These are phyloP conservation scores for Ascochyta clinopodiicola DNA, from an alignment of 2,329 filamentous ascomycete genomes.

Conservation along the genomic window DNA sequence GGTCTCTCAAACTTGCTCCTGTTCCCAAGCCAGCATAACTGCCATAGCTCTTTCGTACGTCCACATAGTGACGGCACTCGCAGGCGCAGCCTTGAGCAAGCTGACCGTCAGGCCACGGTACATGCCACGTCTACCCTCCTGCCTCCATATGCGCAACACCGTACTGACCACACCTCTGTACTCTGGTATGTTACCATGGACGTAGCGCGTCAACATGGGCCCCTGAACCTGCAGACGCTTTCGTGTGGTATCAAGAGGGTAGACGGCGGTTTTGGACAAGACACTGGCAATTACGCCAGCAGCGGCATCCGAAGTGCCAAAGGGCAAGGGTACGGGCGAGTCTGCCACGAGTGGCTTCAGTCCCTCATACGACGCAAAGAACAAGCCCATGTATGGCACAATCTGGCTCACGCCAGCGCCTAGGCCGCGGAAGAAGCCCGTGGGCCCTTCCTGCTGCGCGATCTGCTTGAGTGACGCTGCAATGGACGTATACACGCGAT, in stretches of 20 bases:
- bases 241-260: constrained; percentile 88
- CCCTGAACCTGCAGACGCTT: constrained; percentile 97
- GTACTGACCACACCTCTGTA: constrained; percentile 73
- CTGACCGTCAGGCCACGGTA: constrained; percentile 90
- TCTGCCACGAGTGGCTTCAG: constrained; percentile 58
- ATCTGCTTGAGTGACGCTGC: constrained; percentile 75
- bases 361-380: constrained; percentile 88
- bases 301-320: constrained; percentile 81
- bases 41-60: constrained; percentile 82
- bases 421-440: constrained; percentile 88
- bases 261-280: constrained; percentile 85
- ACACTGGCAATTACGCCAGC: constrained; percentile 83
- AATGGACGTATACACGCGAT: constrained; percentile 80
- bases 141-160: constrained; percentile 69
- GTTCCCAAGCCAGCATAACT: constrained; percentile 55
- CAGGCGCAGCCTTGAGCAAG: constrained; percentile 90
- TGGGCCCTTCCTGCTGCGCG: constrained; percentile 71
- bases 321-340: constrained; percentile 65
- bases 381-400: constrained; percentile 94
- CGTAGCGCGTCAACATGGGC: constrained; percentile 78
- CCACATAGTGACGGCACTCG: constrained; percentile 92
- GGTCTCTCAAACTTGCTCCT: constrained; percentile 11
- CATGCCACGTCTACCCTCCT: constrained; percentile 79
- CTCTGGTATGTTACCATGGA: constrained; percentile 85
- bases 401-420: constrained; percentile 84